phyloP scores from a whole-genome alignment of 1,284 basidiomycete species.

The Apiotrichum laibachii region DNA sequence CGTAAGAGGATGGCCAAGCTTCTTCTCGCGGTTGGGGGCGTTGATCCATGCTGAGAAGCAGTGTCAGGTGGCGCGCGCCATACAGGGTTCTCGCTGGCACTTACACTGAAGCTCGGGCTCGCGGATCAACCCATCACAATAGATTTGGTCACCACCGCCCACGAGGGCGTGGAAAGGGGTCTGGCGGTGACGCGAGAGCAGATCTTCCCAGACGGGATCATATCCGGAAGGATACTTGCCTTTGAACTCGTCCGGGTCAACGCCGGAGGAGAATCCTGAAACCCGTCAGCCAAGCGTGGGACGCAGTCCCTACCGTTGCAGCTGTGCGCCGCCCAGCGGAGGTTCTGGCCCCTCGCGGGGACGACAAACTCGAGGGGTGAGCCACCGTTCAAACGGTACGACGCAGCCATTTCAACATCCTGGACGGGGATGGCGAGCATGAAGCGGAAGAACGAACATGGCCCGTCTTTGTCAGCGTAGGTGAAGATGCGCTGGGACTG shows the following conservation, averaged over 20 bases:
- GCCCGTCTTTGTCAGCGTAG: constrained; percentile 66
- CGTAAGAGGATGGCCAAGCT: constrained; percentile 64
- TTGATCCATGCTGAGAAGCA: constrained; percentile 64
- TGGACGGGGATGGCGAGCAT: constrained; percentile 77
- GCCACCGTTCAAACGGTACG: constrained; percentile 75
- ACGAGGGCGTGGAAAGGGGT: constrained; percentile 73
- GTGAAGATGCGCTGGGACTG: constrained; percentile 74
- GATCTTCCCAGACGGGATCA: constrained; percentile 89
- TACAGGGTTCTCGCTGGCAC: neutral
- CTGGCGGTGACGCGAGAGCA: constrained; percentile 74
- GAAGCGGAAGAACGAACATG: constrained; percentile 93
- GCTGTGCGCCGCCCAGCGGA: constrained; percentile 79
- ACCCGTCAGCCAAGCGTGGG: neutral
- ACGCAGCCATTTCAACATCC: constrained; percentile 69
- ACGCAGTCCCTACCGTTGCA: constrained; percentile 53
- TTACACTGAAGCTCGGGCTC: constrained; percentile 54
- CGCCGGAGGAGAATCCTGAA: constrained; percentile 55
- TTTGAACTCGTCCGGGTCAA: constrained; percentile 51
- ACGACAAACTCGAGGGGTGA: constrained; percentile 77
- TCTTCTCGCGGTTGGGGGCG: constrained; percentile 63
- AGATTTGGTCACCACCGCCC: constrained; percentile 54
- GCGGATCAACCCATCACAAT: constrained; percentile 53
- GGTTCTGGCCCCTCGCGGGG: constrained; percentile 76
- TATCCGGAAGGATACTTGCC: constrained; percentile 63
- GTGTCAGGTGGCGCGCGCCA: no score